These are phyloP conservation scores for Starmera caribaea DNA, from an alignment of 805 yeast genomes.

Conservation along the genomic window DNA sequence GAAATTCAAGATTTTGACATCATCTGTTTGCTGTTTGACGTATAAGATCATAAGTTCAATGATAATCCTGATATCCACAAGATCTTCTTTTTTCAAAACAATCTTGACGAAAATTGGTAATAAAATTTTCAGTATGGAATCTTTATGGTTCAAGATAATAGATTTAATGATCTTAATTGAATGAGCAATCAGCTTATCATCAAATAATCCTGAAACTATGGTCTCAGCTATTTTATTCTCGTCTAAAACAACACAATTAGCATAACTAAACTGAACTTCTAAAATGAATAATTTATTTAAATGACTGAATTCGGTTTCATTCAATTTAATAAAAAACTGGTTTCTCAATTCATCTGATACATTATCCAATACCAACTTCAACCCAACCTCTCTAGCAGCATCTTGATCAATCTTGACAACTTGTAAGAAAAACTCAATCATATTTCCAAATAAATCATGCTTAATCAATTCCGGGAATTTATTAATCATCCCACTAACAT, in stretches of 20 bases:
- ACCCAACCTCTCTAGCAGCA: too few relatives aligned
- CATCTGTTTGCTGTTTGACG: slow-evolving; percentile 8
- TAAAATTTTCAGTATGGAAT: slow-evolving; percentile 31
- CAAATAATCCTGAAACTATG: slow-evolving; percentile 26
- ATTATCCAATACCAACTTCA: too few relatives aligned
- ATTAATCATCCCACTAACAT: slow-evolving; percentile 49
- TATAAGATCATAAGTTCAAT: slow-evolving; percentile 21
- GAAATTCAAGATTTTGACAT: slow-evolving; percentile 11
- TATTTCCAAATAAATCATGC: slow-evolving; percentile 61
- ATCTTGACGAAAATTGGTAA: slow-evolving; percentile 34
- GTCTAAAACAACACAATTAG: too few relatives aligned
- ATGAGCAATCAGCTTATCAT: slow-evolving; percentile 27
- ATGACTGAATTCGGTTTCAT: slow-evolving; percentile 24
- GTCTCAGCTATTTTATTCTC: slow-evolving; percentile 14
- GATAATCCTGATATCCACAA: slow-evolving; percentile 18
- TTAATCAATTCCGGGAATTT: slow-evolving; percentile 61
- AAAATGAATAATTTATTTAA: slow-evolving; percentile 41
- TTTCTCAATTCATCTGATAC: too few relatives aligned
- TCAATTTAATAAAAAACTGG: too few relatives aligned
- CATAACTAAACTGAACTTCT: slow-evolving; percentile 31
- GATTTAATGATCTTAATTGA: slow-evolving; percentile 56
- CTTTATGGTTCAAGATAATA: slow-evolving; percentile 27
- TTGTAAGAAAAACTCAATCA: slow-evolving; percentile 44
- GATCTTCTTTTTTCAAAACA: slow-evolving; percentile 11
- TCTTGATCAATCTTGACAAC: too few relatives aligned